Conservation (phyloP, 192 early-diverging fungal genomes). For the Backusella tuberculispora region DNA sequence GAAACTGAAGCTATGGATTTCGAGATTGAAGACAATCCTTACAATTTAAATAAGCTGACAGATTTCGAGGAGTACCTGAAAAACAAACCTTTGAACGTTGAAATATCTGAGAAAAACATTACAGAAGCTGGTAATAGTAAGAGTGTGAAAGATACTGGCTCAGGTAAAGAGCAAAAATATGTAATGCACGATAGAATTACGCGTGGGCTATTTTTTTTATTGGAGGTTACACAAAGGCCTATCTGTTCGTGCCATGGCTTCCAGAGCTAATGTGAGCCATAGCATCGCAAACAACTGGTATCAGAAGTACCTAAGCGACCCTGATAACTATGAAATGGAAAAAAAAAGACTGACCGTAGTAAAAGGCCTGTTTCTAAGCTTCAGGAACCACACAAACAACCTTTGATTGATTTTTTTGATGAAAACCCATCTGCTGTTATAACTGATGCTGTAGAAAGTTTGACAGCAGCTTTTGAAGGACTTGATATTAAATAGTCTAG, state of each 20-base stretch:
- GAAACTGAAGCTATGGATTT: conserved; percentile 17
- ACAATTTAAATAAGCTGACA: conserved; percentile 9
- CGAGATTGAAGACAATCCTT: conserved; percentile 3
- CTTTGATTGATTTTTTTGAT: too few species aligned
- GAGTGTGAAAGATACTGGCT: background rate
- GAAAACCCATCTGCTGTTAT: too few species aligned
- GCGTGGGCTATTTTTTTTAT: background rate
- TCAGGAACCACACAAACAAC: too few species aligned
- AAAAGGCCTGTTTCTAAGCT: too few species aligned
- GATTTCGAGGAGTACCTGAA: conserved; percentile 17
- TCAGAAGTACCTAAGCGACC: conserved; percentile 7
- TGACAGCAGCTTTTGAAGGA: too few species aligned
- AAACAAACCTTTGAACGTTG: background rate
- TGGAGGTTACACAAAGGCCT: background rate
- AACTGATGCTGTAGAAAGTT: too few species aligned
- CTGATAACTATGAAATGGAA: conserved; percentile 3
- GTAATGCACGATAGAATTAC: conserved; percentile 7
- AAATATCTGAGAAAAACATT: conserved; percentile 18
- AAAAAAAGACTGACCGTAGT: too few species aligned
- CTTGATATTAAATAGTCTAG: too few species aligned
- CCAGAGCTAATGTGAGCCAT: background rate
- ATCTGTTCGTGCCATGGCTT: background rate
- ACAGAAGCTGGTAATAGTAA: background rate
- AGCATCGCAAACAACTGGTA: too few species aligned
- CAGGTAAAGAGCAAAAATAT: too few species aligned